Base-by-base conservation (phyloP, 345 rosid genomes). In the Erucastrum elatum region DNA sequence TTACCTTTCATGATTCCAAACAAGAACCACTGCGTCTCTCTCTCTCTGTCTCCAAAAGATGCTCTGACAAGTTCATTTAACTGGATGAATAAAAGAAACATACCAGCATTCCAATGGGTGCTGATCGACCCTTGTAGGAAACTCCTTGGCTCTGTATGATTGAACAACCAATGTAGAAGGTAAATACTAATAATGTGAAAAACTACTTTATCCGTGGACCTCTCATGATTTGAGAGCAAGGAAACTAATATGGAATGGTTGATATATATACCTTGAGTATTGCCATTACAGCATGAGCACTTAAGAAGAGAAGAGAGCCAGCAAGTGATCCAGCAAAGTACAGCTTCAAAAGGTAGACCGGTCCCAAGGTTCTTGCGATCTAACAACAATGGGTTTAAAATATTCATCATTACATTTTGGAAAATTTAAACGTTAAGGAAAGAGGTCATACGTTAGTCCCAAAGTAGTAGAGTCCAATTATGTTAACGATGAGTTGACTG, bases 391-490 rank as follows among this genome's bases (percentile, higher is more conserved):
- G 58, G 68, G 55, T 77, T 64, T 6, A 2, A 39, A 39, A 39
- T 7, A 9, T 29, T 35, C 39, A 49, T 5, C 63, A 61, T 44
- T 44, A 11, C n/a, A 44, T 17, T 61, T 3, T 13, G 10, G 5
- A 7, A 11, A 4, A 9, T 59, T 35, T 6, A 11, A 76, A 46
- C 3, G n/a, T 12, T 3, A 21, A 66, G 68, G 53, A 65, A 75
- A 39, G 46, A 44, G 51, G 64, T 63, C 88, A 9, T 90, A 91
- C 98, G 82, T 71, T 85, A 59, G 75, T 68, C 55, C 97, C 94
- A 4, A 94, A 94, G 89, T 90, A 90, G 90, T 83, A 90, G 74
- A 91, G 92, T 63, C 90, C 96, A 66, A 90, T 55, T 94, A 91
- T 91, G 87, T 92, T 94, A 13, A 81, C 70, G 21, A 83, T n/a